Evolutionary conservation across 176 grass and related monocot species (phyloP).

Genomic region (Oryza longistaminata): DNA sequence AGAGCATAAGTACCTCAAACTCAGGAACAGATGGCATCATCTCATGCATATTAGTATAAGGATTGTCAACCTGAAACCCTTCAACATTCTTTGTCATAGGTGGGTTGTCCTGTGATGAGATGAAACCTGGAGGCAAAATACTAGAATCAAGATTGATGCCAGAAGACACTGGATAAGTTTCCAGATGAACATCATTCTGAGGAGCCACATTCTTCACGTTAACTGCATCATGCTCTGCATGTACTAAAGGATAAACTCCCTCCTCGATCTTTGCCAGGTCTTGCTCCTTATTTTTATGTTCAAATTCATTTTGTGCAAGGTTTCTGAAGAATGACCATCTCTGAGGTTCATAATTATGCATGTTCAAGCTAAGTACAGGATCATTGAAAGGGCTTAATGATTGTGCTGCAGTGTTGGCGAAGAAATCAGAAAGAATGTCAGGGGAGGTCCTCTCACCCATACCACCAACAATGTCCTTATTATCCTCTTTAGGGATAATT

Average conservation of each 20-base stretch:
- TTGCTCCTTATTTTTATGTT: constrained; percentile 64
- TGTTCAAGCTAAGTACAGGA: constrained; percentile 75
- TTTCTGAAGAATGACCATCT: constrained; percentile 98
- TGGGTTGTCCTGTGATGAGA: constrained; percentile 49
- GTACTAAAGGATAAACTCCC: constrained; percentile 43
- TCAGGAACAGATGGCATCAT: constrained; percentile 66
- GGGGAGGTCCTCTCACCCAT: constrained; percentile 66
- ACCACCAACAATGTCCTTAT: constrained; percentile 57
- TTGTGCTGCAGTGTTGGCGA: constrained; percentile 64
- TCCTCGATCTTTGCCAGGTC: constrained; percentile 62
- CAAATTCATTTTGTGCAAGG: constrained; percentile 76
- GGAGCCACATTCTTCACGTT: constrained; percentile 43
- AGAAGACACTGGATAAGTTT: constrained; percentile 51
- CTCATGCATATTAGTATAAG: constrained; percentile 68
- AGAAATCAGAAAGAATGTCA: constrained; percentile 94
- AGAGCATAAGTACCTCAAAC: constrained; percentile 66
- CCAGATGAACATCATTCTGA: constrained; percentile 51
- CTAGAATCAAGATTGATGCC: constrained; percentile 38
- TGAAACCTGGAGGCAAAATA: constrained; percentile 44
- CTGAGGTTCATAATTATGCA: constrained; percentile 81
- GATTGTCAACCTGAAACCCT: constrained; percentile 85
- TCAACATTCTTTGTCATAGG: constrained; percentile 44
- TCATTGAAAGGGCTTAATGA: constrained; percentile 76
- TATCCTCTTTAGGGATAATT: constrained; percentile 36
- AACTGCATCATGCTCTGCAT: constrained; percentile 42